Base-by-base conservation (phyloP, 805 yeast species). In the Starmera caribaea region DNA sequence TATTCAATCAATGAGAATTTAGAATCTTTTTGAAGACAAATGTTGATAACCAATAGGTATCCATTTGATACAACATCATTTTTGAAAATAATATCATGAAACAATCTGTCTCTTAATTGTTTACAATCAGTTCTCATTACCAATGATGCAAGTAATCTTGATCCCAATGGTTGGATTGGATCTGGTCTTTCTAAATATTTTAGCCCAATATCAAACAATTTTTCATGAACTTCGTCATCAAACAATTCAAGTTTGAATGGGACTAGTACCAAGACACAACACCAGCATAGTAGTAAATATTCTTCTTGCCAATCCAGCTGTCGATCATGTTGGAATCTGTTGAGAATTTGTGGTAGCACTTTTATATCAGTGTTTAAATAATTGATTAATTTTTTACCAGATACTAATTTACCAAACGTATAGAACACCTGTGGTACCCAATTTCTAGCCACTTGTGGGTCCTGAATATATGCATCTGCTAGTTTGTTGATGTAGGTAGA, bases 201-300 rank as follows among this genome's bases (percentile, higher is more conserved):
- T 4, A 54, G 37, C 0, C 71, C 67, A 8, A 69, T 44, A 0
- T 47, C 42, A 34, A 64, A 69, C 2, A 80, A 48, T 3, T 54
- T 39, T 1, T 49, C 45, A 5, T 71, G 55, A 0, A 57, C 41
- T 0, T 52, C 41, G 3, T 54, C 45, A 2, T 58, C 58, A 13
- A 80, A 57, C 0, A 59, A 45, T 1, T 56, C 58, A 21, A 89
- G 61, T 2, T 74, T 69, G 51, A 89, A 88, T 0, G 97, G 97
- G 0, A 79, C 74, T n/a, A 83, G 61, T 0, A 78, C 70, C 16
- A 88, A 60, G 9, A 80, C 74, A 0, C 81, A 70, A 9, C 86
- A 65, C 95, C 96, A 89, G 3, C 82, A 62, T 8, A 87, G 57
- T 33, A 77, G 52, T 10, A 79, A 57, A 41, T 63, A 78, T 30